Evolutionary conservation across 106 monocot genomes (phyloP), one percentile per base, ranked within the genome.

Genomic region (Dioscorea alata): DNA sequence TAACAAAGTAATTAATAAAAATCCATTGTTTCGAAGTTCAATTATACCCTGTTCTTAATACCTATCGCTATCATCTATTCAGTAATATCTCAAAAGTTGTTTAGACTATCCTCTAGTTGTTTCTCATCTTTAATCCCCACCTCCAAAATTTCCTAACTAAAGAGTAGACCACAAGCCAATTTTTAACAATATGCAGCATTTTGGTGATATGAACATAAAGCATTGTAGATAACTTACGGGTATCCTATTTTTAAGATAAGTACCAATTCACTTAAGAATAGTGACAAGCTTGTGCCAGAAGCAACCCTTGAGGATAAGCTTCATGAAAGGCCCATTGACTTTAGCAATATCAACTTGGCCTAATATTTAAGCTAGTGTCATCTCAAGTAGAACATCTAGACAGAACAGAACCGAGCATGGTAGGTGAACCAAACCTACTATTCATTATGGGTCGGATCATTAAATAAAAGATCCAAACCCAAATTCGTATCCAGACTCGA

Each of bases 61-160:
- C 28, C 3, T 28, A 28, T 28, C 28, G 3, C 3, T 28, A 28
- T 28, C 28, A 28, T 1, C 28, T 5, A 6, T 6, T 6, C 42
- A 42, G 54, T 6, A 19, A 60, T 63, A 73, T 67, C 81, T 91
- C 76, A 95, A 69, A 95, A 95, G 57, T 82, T 91, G 23, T 70
- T 91, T 4, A 91, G 88, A 64, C 95, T 91, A 48, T 95, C 95
- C 78, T 95, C 91, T 15, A 97, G 60, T 63, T 97, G 97, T 58
- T 90, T 86, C 75, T 92, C 89, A 66, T 97, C 89, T 73, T 92
- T 92, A 67, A 97, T 87, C 10, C 87, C 97, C 61, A 92, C 97
- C 71, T 97, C 97, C 75, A 97, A 73, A 61, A 97, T 85, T 81
- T 97, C 95, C 95, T 91, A 49, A 51, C 32, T 15, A 60, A 34